A percentile compares a stretch with the other conserved stretches of the same genome.
phyloP scores from a whole-genome alignment of 257 asterid genomes.

The Cynanchum wilfordii region DNA sequence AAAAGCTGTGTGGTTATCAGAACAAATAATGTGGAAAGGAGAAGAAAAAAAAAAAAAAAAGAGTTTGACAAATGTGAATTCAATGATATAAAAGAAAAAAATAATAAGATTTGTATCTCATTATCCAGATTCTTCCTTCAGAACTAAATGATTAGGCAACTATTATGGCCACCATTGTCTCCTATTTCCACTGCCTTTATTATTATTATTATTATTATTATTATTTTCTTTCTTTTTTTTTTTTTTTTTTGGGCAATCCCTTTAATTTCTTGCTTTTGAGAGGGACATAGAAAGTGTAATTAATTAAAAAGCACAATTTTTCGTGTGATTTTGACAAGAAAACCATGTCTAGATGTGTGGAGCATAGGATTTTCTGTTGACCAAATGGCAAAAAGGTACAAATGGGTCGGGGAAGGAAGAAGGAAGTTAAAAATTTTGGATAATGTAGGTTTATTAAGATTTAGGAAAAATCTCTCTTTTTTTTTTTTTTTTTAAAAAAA shows the following conservation, averaged over 20 bases:
- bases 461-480: no score
- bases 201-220: neutral
- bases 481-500: no score
- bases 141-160: neutral
- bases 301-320: no score
- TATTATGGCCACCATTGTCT: slow-evolving; percentile 1
- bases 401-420: no score
- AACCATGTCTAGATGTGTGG: no score
- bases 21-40: neutral
- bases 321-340: no score
- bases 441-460: no score
- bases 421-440: no score
- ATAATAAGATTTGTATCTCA: slow-evolving; percentile 1
- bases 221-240: no score
- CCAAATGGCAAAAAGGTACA: no score
- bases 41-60: neutral
- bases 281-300: no score
- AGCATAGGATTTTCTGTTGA: no score
- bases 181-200: neutral
- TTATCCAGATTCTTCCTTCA: slow-evolving; percentile 10
- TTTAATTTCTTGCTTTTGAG: neutral
- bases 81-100: neutral
- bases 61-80: neutral
- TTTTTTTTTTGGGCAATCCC: neutral
- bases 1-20: neutral